phyloP scores from a whole-genome alignment of 192 early-diverging fungal species.

The Backusella macrospora region DNA sequence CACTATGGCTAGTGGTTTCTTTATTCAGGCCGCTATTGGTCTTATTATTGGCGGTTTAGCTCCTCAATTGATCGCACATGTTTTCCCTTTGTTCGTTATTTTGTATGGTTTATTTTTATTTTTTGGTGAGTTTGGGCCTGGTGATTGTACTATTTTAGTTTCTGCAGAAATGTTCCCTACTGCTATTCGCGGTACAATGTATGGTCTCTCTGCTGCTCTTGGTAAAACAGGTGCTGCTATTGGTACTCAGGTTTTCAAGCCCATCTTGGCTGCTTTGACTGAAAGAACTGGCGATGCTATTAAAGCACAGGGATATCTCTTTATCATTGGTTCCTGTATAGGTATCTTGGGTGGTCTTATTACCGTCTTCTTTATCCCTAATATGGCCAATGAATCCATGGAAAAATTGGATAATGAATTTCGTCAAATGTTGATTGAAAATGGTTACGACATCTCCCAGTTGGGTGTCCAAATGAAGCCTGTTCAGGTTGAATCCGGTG shows the following conservation, averaged over 20 bases:
- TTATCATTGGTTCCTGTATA: slow-evolving; percentile 48
- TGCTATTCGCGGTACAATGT: slow-evolving; percentile 54
- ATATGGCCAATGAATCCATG: slow-evolving; percentile 49
- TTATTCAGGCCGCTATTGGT: slow-evolving; percentile 48
- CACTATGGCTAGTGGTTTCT: slow-evolving; percentile 56
- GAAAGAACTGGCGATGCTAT: slow-evolving; percentile 32
- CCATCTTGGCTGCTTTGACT: slow-evolving; percentile 39
- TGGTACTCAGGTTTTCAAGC: slow-evolving; percentile 52
- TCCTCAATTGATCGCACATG: slow-evolving; percentile 33
- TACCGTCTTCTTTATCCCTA: slow-evolving; percentile 50
- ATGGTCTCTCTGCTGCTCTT: slow-evolving; percentile 53
- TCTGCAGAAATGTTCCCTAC: slow-evolving; percentile 56
- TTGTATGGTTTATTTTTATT: slow-evolving; percentile 59
- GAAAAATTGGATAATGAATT: slow-evolving; percentile 51
- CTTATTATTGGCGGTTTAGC: slow-evolving; percentile 47
- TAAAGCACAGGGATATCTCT: slow-evolving; percentile 44
- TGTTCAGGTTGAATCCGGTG: background rate
- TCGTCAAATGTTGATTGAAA: slow-evolving; percentile 44
- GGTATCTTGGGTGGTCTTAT: slow-evolving; percentile 51
- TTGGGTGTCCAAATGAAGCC: slow-evolving; percentile 14
- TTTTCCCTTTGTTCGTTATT: slow-evolving; percentile 56
- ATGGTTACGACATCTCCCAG: slow-evolving; percentile 46
- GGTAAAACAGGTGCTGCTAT: slow-evolving; percentile 47
- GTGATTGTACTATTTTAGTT: slow-evolving; percentile 50
- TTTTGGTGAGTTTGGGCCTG: slow-evolving; percentile 58